Evolutionary conservation across 169 alveolate genomes (phyloP).

Genomic region (Condylostoma magnum): DNA sequence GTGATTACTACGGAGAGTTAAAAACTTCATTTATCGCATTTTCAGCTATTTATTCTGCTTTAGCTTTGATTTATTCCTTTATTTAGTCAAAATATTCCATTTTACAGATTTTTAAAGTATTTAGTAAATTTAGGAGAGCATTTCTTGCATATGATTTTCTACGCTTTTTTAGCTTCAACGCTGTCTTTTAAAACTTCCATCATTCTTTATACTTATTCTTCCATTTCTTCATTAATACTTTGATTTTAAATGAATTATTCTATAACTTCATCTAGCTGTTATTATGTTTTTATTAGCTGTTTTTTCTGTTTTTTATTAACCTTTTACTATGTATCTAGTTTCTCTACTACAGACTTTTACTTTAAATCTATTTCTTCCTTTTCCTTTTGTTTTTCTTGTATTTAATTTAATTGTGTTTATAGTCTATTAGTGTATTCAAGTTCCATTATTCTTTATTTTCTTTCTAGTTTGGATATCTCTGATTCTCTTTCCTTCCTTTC

Average conservation of each 20-base stretch:
- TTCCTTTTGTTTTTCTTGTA: conserved; percentile 11
- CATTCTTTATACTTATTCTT: conserved; percentile 4
- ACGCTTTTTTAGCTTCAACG: not conserved
- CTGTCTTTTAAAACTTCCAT: conserved; percentile 5
- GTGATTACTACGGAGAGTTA: too few relatives aligned
- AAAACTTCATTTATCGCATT: too few relatives aligned
- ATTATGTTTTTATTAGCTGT: not conserved
- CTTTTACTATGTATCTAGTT: not conserved
- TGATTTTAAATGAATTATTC: not conserved
- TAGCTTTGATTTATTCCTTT: too few relatives aligned
- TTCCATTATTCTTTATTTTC: not conserved
- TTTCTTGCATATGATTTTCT: conserved; percentile 17
- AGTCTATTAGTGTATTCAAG: not conserved
- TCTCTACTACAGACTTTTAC: too few relatives aligned
- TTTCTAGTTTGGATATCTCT: conserved; percentile 16
- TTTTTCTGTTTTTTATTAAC: not conserved
- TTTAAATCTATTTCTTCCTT: not conserved
- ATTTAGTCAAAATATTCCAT: too few relatives aligned
- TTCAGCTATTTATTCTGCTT: too few relatives aligned
- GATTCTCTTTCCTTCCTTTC: conserved; percentile 17
- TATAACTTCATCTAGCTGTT: conserved; percentile 18
- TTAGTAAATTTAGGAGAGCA: conserved; percentile 10
- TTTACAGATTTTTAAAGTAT: too few relatives aligned
- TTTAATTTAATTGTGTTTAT: conserved; percentile 2
- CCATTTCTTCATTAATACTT: conserved; percentile 12